Evolutionary conservation across 169 alveolate genomes (phyloP), one percentile per base, ranked within the genome.

Genomic region (Cryptosporidium ubiquitum): DNA sequence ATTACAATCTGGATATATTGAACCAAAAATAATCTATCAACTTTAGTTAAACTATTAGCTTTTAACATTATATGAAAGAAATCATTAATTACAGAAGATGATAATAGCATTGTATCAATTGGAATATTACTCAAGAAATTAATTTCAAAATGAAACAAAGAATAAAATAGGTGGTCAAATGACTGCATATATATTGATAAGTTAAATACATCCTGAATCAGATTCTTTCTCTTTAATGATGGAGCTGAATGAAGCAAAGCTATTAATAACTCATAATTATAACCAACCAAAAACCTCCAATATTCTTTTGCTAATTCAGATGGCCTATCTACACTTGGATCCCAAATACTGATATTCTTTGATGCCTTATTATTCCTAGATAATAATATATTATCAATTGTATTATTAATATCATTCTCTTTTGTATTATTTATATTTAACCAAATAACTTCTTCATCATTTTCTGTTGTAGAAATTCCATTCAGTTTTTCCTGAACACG

Each of bases 21-120:
- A 20, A 44, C 73, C 20, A 79, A 33, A 33, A 79, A 79, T 7
- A 26, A 61, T 64, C 68, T 58, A 23, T 79, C 89, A 26, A 0
- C 47, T 31, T 16, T 58, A 9, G 40, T 61, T 64, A 79, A 64
- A 40, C 69, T 79, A 16, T 42, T 60, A 4, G 74, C 37, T 29
- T 69, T 79, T 14, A 79, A 47, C 51, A 79, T 42, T 2, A 61
- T 35, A 64, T 79, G 89, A 49, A 79, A 79, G 33, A 79, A 61
- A n/a, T 79, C 89, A 47, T 79, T 79, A 42, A 79, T 79, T 23
- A 66, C 64, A 5, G 89, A 79, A 10, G 89, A 79, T 10, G 89
- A 61, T 16, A 79, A 6, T 18, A 79, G 44, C 44, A 79, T 61
- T 33, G 89, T 61, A 31, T 79, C 89, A 4, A 79, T 64, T 14